A percentile compares a stretch with the other conserved stretches of the same genome.
Conservation (phyloP, 2,329 filamentous ascomycete species). For the Colletotrichum sp. region DNA sequence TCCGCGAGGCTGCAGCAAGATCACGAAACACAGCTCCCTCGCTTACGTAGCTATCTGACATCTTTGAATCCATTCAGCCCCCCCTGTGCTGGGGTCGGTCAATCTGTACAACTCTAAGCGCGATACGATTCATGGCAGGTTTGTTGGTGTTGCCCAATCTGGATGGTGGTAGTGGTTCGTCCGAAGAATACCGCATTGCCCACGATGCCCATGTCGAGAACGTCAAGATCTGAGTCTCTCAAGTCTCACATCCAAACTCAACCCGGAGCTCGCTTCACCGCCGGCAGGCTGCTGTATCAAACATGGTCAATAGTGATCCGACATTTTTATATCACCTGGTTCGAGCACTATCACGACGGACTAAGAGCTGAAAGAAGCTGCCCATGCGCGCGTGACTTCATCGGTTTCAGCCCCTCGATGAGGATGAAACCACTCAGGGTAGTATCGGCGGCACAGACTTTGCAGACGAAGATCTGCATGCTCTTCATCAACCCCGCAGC, state of each 20-base stretch:
- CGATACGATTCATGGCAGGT: not conserved
- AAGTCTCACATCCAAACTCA: not conserved
- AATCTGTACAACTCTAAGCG: not conserved
- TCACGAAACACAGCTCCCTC: not conserved
- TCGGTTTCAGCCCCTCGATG: constrained; percentile 8
- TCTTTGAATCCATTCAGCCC: not conserved
- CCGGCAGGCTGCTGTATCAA: not conserved
- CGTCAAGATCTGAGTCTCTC: not conserved
- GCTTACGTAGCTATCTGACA: not conserved
- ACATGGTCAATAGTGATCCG: not conserved
- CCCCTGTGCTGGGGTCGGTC: not conserved
- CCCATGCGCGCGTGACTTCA: not conserved
- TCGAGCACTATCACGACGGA: not conserved
- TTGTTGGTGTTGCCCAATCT: not conserved
- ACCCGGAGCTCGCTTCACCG: not conserved
- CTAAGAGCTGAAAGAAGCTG: not conserved
- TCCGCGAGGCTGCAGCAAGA: not conserved
- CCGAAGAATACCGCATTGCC: not conserved
- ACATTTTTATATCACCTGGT: not conserved
- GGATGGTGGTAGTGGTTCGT: not conserved
- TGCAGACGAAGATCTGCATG: not conserved
- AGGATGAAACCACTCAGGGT: constrained; percentile 2
- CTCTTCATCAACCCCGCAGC: not conserved
- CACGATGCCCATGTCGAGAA: not conserved
- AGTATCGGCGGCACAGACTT: not conserved